A percentile compares a stretch with the other conserved stretches of the same genome.
Evolutionary conservation across 2,329 filamentous ascomycete species (phyloP).

Genomic region (Aspergillus nomiae): DNA sequence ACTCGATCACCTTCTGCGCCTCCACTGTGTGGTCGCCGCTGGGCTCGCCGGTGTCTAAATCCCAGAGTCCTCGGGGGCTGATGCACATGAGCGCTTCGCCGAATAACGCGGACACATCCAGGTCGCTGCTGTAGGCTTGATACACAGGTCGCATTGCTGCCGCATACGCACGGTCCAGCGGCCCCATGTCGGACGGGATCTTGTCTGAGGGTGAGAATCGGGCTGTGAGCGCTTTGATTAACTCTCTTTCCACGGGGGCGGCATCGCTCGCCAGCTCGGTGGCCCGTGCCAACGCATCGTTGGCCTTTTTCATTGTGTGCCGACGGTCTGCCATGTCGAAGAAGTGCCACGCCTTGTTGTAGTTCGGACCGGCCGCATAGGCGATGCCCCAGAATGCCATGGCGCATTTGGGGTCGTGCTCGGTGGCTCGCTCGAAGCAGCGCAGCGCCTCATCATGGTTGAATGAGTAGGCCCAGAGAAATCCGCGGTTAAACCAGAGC

Average conservation of each 20-base stretch:
- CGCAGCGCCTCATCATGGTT: slow-evolving; percentile 35
- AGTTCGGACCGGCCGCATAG: slow-evolving; percentile 71
- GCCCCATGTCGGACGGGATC: slow-evolving; percentile 49
- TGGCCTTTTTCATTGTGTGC: slow-evolving; percentile 47
- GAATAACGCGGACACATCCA: slow-evolving; percentile 64
- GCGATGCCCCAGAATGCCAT: slow-evolving; percentile 46
- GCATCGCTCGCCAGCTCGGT: slow-evolving; percentile 35
- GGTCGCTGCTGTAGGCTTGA: slow-evolving; percentile 51
- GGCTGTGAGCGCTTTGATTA: slow-evolving; percentile 47
- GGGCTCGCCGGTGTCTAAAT: slow-evolving; percentile 58
- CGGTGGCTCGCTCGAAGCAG: slow-evolving; percentile 33
- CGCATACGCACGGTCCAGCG: slow-evolving; percentile 61
- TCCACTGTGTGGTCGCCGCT: slow-evolving; percentile 39
- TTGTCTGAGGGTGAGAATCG: slow-evolving; percentile 55
- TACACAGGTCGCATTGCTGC: slow-evolving; percentile 60
- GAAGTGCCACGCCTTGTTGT: slow-evolving; percentile 73
- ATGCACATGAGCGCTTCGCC: slow-evolving; percentile 67
- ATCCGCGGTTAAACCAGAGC: slow-evolving; percentile 42
- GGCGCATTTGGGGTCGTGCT: slow-evolving; percentile 30
- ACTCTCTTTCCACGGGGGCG: slow-evolving; percentile 58
- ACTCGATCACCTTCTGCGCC: slow-evolving; percentile 61
- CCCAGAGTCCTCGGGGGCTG: slow-evolving; percentile 64
- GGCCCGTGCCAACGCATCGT: slow-evolving; percentile 47
- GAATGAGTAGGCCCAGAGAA: slow-evolving; percentile 42
- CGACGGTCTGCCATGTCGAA: slow-evolving; percentile 65